Percentiles rank a stretch among this genome's conserved stretches.
Conservation (phyloP, 2,329 filamentous ascomycete species). For the Aureobasidium sp. region DNA sequence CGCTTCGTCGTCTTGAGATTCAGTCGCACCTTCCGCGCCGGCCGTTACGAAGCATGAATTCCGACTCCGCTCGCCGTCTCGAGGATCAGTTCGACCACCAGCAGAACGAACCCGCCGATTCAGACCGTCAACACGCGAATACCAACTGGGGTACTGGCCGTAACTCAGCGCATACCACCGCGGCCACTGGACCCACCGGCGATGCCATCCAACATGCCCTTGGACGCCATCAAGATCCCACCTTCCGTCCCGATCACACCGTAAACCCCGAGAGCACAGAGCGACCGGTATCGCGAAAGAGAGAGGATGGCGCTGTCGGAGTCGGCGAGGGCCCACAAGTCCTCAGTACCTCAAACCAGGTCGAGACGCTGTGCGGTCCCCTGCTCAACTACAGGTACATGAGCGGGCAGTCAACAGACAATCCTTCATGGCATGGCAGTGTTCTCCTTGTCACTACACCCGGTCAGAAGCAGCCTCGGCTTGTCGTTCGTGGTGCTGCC, state of each 20-base stretch:
- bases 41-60: slow-evolving; percentile 1
- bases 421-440: slow-evolving; percentile 69
- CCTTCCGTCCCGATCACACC: slow-evolving; percentile 7
- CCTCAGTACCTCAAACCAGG: slow-evolving; percentile 32
- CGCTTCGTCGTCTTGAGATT: too few species aligned
- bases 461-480: slow-evolving; percentile 54
- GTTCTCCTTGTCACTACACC: slow-evolving; percentile 75
- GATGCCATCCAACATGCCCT: slow-evolving; percentile 6
- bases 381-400: slow-evolving; percentile 72
- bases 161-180: background rate
- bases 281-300: slow-evolving; percentile 1
- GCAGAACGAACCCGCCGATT: slow-evolving; percentile 5
- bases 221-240: slow-evolving; percentile 8
- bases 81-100: slow-evolving; percentile 14
- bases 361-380: slow-evolving; percentile 63
- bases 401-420: slow-evolving; percentile 45
- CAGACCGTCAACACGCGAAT: background rate
- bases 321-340: slow-evolving; percentile 39
- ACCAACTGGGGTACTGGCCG: background rate
- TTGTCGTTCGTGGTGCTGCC: slow-evolving; percentile 48
- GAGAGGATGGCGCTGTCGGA: slow-evolving; percentile 25
- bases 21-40: background rate
- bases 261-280: background rate
- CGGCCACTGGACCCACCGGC: background rate
- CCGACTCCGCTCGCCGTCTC: background rate